Base-by-base conservation (phyloP, 208 protist genomes). In the Balamuthia mandrillaris region DNA sequence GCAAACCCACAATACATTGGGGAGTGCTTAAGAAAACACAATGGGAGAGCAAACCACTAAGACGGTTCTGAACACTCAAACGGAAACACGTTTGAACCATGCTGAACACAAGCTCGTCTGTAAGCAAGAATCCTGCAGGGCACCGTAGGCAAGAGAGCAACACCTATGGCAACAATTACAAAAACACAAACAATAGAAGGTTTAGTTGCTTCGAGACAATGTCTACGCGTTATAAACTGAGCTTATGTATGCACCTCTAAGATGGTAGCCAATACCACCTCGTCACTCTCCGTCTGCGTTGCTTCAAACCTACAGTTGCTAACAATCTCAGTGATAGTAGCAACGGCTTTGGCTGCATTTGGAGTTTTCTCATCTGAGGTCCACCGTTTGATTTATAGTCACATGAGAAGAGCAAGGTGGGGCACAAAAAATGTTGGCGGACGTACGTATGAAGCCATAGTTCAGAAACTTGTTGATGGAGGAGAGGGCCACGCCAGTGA, bases 261-360 rank as follows among this genome's bases (percentile, higher is more conserved):
- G 27, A 91, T 87, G 18, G 85, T 85, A 63, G 84, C 84, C 16
- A 91, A 63, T 2, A 88, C 85, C 3, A 89, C 83, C 45, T 91
- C 84, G 63, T 91, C 88, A n/a, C 35, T 70, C 33, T 60, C 83
- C 3, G 85, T 52, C 60, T 85, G 86, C 0, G 88, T 91, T 21
- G 85, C 86, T 61, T 91, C 88, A 72, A 91, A 91, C 56, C 77
- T 74, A 45, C 88, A 91, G 35, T 89, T 70, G 35, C 82, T 72
- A 14, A 85, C 86, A 2, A 68, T 54, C 14, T 86, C 86, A 31
- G 81, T 81, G 18, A 88, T 88, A 16, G 52, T 49, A 47, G 35
- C 60, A 44, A 91, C 89, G 21, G 44, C 85, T 31, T 52, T 88
- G 35, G 47, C 42, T 45, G 78, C 66, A 65, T 83, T 81, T 31